phyloP scores from a whole-genome alignment of 306 rosid species.

The apple (Malus domestica) region DNA sequence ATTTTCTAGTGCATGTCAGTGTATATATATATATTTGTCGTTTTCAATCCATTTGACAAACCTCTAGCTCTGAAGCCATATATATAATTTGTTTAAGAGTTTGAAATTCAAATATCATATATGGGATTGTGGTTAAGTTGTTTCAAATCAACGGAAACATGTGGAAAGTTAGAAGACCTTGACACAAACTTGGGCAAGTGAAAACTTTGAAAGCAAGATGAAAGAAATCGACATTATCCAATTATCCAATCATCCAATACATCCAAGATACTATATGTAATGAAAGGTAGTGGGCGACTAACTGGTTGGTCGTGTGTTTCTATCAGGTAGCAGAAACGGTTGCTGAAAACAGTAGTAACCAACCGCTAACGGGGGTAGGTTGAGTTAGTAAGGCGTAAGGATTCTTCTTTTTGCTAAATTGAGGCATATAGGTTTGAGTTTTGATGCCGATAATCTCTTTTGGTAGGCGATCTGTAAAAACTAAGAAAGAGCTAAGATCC shows the following conservation, averaged over 20 bases:
- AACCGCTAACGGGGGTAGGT: neutral
- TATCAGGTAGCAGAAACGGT: constrained; percentile 38
- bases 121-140: constrained; percentile 16
- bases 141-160: constrained; percentile 38
- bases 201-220: constrained; percentile 23
- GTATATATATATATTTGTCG: no score
- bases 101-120: neutral
- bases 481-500: no score
- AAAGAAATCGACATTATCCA: neutral
- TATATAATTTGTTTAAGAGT: neutral
- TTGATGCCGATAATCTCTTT: no score
- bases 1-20: neutral
- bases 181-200: constrained; percentile 13
- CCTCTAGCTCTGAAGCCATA: no score
- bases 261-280: neutral
- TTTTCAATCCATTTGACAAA: no score
- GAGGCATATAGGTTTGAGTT: no score
- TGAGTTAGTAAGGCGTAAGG: no score
- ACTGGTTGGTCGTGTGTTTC: constrained; percentile 37
- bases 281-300: constrained; percentile 7
- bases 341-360: constrained; percentile 33
- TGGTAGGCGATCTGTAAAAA: no score
- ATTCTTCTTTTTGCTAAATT: no score
- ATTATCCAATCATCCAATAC: constrained; percentile 9
- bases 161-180: neutral